These are phyloP conservation scores for Candida anglica DNA, from an alignment of 805 yeast genomes.

Conservation along the genomic window DNA sequence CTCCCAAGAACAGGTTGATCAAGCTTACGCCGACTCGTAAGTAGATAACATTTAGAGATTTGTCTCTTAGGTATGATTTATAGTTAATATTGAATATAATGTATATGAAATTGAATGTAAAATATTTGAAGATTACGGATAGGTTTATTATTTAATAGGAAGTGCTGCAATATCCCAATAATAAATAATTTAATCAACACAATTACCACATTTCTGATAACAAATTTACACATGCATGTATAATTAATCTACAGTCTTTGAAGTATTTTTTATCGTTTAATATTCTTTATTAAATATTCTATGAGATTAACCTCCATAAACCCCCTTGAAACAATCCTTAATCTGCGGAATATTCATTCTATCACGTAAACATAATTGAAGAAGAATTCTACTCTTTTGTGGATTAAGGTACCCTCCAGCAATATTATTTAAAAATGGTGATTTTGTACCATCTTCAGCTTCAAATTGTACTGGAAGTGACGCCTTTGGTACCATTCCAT, in stretches of 20 bases:
- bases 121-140: too few relatives aligned
- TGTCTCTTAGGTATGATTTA: constrained; percentile 1
- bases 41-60: background rate
- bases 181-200: too few relatives aligned
- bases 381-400: constrained; percentile 55
- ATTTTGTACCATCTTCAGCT: constrained; percentile 4
- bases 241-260: background rate
- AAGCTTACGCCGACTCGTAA: constrained; percentile 41
- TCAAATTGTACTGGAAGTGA: constrained; percentile 29
- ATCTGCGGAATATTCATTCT: constrained; percentile 35
- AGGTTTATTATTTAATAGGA: too few relatives aligned
- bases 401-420: constrained; percentile 68
- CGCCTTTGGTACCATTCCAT: constrained; percentile 64
- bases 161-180: too few relatives aligned
- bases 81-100: constrained; percentile 2
- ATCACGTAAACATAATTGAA: constrained; percentile 52
- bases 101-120: too few relatives aligned
- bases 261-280: background rate
- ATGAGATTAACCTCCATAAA: constrained; percentile 44
- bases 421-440: constrained; percentile 36
- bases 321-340: constrained; percentile 45
- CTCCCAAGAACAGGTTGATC: constrained; percentile 64
- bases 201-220: too few relatives aligned
- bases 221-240: too few relatives aligned
- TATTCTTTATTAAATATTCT: too few relatives aligned